phyloP scores from a whole-genome alignment of 352 stramenopile species.

The Globisporangium cederbergense region DNA sequence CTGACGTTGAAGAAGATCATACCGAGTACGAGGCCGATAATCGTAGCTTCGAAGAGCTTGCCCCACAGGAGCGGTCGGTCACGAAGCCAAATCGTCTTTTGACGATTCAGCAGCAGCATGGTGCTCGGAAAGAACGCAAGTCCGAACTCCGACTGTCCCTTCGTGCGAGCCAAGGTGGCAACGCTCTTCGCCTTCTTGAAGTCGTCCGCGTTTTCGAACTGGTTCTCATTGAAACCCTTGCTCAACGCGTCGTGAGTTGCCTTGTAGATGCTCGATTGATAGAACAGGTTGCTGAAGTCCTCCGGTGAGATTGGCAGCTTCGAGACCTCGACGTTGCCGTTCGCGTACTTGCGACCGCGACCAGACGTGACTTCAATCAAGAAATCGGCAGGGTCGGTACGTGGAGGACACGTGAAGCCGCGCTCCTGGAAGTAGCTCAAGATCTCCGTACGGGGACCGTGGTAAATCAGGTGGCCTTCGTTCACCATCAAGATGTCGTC shows the following conservation, averaged over 20 bases:
- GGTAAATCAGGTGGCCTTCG: conserved; percentile 92
- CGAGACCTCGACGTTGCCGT: conserved; percentile 26
- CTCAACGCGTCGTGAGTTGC: conserved; percentile 47
- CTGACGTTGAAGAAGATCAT: conserved; percentile 64
- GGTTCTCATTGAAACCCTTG: conserved; percentile 50
- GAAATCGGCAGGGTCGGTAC: conserved; percentile 63
- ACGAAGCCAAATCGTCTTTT: conserved; percentile 67
- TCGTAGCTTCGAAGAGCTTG: conserved; percentile 53
- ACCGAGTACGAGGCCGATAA: conserved; percentile 79
- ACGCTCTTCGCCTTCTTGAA: conserved; percentile 58
- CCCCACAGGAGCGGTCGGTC: conserved; percentile 59
- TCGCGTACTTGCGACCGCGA: conserved; percentile 51
- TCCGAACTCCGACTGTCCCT: conserved; percentile 50
- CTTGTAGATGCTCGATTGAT: conserved; percentile 50
- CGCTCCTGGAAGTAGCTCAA: conserved; percentile 81
- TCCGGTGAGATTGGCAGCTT: conserved; percentile 13
- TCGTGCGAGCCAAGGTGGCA: conserved; percentile 39
- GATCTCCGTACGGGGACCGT: conserved; percentile 74
- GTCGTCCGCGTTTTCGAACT: conserved; percentile 55
- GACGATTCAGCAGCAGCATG: conserved; percentile 46
- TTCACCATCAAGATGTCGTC: conserved; percentile 95
- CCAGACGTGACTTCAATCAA: conserved; percentile 68
- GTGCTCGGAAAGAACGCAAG: conserved; percentile 30
- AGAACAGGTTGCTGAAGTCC: conserved; percentile 58
- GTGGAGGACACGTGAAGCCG: conserved; percentile 65